Base-by-base conservation (phyloP, 1,284 basidiomycete species). In the Thelephora terrestris region DNA sequence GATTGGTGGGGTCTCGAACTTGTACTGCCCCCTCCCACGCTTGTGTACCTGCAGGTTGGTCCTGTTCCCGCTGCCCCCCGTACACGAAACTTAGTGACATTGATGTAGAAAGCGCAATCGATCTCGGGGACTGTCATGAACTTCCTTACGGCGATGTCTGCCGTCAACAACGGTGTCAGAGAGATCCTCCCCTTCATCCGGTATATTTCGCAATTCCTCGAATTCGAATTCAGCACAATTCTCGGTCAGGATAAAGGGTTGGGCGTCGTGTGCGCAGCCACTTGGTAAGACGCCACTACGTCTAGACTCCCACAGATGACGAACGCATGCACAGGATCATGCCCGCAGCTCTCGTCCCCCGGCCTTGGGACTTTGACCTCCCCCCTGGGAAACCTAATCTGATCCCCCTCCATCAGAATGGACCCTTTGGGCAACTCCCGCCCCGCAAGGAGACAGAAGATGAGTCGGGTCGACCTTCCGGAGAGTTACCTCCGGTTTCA, bases 1-100 rank as follows among this genome's bases (percentile, higher is more conserved):
- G 85, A 88, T 62, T 88, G 87, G 87, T 90, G 86, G 86, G 86
- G 86, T 14, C 67, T 88, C 5, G 86, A 90, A 60, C 50, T 89
- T 1, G 73, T 78, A 36, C 66, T 90, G 29, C 87, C 86, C 10
- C 73, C 79, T 43, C 75, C 85, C 4, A 76, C 86, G 3, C 58
- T 90, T 24, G 58, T 61, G 36, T 75, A 78, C 57, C 70, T 90
- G 23, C 63, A 64, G 47, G 80, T 82, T 52, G 51, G 77, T 68
- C 37, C n/a, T 20, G 4, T 24, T 37, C 43, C 35, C 29, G 5
- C 20, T 23, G 39, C 12, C 24, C 10, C 29, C 23, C 45, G n/a
- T 7, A 32, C 24, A 17, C 36, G 21, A 48, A 24, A 29, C 37
- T 47, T 29, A n/a, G 32, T 17, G 3, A 23, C 14, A 27, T 24